These are phyloP conservation scores for Vicia villosa DNA, from an alignment of 306 rosid species.

Conservation along the genomic window DNA sequence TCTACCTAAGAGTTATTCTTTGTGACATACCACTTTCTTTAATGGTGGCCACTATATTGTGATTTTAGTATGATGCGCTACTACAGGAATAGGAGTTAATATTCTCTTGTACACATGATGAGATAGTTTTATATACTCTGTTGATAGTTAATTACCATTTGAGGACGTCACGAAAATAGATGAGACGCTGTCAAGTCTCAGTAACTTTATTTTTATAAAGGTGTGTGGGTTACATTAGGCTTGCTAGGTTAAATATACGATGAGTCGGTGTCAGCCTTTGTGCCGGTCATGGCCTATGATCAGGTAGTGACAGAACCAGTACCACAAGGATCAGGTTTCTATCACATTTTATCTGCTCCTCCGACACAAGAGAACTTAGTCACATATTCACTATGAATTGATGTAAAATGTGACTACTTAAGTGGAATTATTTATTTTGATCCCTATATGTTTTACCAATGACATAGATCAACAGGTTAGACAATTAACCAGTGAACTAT, in stretches of 20 bases:
- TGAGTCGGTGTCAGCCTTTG: too few species aligned
- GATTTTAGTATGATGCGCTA: neutral
- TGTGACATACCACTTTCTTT: neutral
- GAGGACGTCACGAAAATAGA: neutral
- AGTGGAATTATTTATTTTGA: conserved; percentile 12
- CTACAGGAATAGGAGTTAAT: neutral
- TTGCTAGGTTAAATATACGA: too few species aligned
- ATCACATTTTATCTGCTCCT: too few species aligned
- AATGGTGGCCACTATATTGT: neutral
- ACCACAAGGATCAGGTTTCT: too few species aligned
- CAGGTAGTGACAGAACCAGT: too few species aligned
- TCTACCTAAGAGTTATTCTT: neutral
- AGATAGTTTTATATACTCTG: neutral
- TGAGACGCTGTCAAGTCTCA: neutral
- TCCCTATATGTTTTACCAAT: conserved; percentile 4
- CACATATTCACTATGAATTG: too few species aligned
- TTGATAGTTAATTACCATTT: neutral
- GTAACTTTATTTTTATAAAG: neutral
- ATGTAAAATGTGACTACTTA: neutral
- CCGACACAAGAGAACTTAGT: too few species aligned
- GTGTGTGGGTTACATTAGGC: too few species aligned
- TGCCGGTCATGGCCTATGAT: too few species aligned
- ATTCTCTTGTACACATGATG: neutral
- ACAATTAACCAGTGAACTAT: neutral
- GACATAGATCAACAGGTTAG: conserved; percentile 21